Evolutionary conservation across 2,329 filamentous ascomycete species (phyloP).

Genomic region (Hypoxylon sp.): DNA sequence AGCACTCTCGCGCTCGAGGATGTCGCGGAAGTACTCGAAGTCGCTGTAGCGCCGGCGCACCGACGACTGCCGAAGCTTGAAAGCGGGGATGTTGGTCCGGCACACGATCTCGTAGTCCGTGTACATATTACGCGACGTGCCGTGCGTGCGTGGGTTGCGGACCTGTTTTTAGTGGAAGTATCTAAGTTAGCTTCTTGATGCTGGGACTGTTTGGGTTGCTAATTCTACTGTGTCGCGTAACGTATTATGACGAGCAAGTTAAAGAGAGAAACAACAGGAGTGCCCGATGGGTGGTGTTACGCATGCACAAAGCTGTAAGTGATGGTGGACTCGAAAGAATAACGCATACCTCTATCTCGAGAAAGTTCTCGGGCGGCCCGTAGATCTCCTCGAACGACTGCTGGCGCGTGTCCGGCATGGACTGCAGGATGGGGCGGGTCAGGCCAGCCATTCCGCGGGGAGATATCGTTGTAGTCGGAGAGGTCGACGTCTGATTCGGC

Average conservation of each 20-base stretch:
- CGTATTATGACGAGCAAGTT: not conserved
- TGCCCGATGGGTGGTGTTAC: not conserved
- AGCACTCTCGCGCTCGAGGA: constrained; percentile 93
- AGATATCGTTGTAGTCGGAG: constrained; percentile 30
- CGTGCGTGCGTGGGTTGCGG: constrained; percentile 92
- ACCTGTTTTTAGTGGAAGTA: constrained; percentile 69
- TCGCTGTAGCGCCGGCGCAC: constrained; percentile 96
- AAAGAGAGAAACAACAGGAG: constrained; percentile 12
- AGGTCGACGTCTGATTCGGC: constrained; percentile 35
- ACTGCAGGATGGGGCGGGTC: constrained; percentile 72
- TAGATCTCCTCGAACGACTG: constrained; percentile 99
- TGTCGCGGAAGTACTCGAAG: constrained; percentile 99
- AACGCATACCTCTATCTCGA: constrained; percentile 88
- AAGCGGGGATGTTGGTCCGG: constrained; percentile 98
- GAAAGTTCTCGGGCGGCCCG: constrained; percentile 96
- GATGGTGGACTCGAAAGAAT: not conserved
- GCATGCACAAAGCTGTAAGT: not conserved
- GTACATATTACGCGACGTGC: constrained; percentile 96
- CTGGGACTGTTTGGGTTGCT: not conserved
- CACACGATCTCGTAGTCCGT: constrained; percentile 99
- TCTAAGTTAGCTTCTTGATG: constrained; percentile 17
- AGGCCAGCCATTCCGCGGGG: constrained; percentile 53
- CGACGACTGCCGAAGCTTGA: constrained; percentile 90
- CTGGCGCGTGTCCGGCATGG: constrained; percentile 80
- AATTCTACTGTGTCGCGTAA: constrained; percentile 29